A percentile compares a stretch with the other conserved stretches of the same genome.
Evolutionary conservation across 345 rosid species (phyloP).

Genomic region (Citrus sinensis): DVS_A1.0 CM039167.1:2471001-2471500

Average conservation of each 20-base stretch:
- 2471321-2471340: too few species aligned
- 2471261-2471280: not conserved
- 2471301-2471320: too few species aligned
- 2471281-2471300: not conserved
- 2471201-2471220: not conserved
- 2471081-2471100: conserved; percentile 87
- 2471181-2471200: conserved; percentile 39
- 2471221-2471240: not conserved
- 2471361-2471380: too few species aligned
- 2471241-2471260: not conserved
- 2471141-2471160: conserved; percentile 98
- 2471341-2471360: too few species aligned
- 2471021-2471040: not conserved
- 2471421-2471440: too few species aligned
- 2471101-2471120: conserved; percentile 98
- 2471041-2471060: not conserved
- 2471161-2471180: conserved; percentile 94
- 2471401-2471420: rapidly evolving
- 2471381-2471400: too few species aligned
- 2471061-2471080: conserved; percentile 27
- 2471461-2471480: too few species aligned
- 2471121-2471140: conserved; percentile 95
- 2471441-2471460: too few species aligned
- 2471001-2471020: too few species aligned
- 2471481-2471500: too few species aligned